Base-by-base conservation (phyloP, 345 rosid species). In the Limnanthes douglasii region DNA sequence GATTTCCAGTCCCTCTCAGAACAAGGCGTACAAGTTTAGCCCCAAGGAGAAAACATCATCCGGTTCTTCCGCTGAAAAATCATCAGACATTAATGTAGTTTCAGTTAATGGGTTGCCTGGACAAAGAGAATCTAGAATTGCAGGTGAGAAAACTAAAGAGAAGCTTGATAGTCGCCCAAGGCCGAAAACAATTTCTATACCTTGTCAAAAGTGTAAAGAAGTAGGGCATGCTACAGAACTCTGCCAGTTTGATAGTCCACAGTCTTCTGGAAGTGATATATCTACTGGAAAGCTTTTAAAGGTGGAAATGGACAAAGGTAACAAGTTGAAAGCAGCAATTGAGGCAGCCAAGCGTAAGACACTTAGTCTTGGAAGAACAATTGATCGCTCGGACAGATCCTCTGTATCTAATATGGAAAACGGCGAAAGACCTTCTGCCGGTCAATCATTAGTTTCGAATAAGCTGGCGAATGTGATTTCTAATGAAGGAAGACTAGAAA, bases 271-370 rank as follows among this genome's bases (percentile, higher is more conserved):
- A 29, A 25, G 41, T 35, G 84, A 84, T 59, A 19, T 36, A 18
- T 48, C 78, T 31, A 49, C 67, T 44, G 14, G 76, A 19, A 75
- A 60, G 71, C 56, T 21, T 47, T 43, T 43, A 10, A 59, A 53
- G 50, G 84, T 60, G 54, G 84, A 70, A 23, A 47, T 41, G 39
- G 55, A 50, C 42, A 70, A 61, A 52, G 69, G 68, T 42, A 73
- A 59, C 45, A 73, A 75, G 46, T 58, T 73, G 59, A 75, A 76
- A 62, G 76, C 86, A 51, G 83, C 94, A 14, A 70, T 85, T 51
- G 86, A 78, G 43, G 86, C 83, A 25, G 75, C 90, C 37, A 71
- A 70, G 42, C 78, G 69, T 33, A 78, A 78, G 61, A 71, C 61
- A 66, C 90, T 93, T 15, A 79, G 68, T 56, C 62, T 66, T 56